Evolutionary conservation across 2,329 filamentous ascomycete species (phyloP).

Genomic region (Alternaria incomplexa): DNA sequence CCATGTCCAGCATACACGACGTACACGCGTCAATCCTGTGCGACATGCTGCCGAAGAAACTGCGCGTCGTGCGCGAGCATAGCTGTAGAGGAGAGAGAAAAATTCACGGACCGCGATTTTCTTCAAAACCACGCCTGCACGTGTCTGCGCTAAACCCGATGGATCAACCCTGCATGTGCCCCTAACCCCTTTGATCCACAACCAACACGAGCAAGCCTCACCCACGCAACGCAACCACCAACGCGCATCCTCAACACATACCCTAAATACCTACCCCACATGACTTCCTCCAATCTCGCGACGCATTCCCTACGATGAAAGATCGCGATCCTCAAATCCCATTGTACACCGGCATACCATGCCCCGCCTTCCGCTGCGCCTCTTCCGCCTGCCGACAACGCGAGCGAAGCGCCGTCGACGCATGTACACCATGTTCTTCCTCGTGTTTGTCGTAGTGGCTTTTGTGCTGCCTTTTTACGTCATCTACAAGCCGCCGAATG

Average conservation of each 20-base stretch:
- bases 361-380: conserved; percentile 34
- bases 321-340: not conserved
- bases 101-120: conserved; percentile 8
- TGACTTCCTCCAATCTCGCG: not conserved
- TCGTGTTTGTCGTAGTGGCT: conserved; percentile 31
- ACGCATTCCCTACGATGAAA: not conserved
- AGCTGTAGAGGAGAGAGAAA: not conserved
- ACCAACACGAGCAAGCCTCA: not conserved
- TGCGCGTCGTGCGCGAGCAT: not conserved
- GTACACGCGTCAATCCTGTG: not conserved
- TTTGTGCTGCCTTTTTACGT: conserved; percentile 60
- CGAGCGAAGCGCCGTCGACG: conserved; percentile 47
- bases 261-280: not conserved
- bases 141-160: conserved; percentile 15
- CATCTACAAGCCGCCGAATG: conserved; percentile 80
- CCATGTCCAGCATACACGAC: not conserved
- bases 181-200: conserved; percentile 14
- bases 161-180: conserved; percentile 2
- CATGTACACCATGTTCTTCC: conserved; percentile 46
- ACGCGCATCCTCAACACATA: not conserved
- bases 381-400: conserved; percentile 46
- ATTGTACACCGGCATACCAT: conserved; percentile 19
- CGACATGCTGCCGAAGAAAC: not conserved
- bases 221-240: not conserved
- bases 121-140: conserved; percentile 11